These are phyloP conservation scores for Begonia peltatifolia DNA, from an alignment of 306 rosid species.

Conservation along the genomic window DNA sequence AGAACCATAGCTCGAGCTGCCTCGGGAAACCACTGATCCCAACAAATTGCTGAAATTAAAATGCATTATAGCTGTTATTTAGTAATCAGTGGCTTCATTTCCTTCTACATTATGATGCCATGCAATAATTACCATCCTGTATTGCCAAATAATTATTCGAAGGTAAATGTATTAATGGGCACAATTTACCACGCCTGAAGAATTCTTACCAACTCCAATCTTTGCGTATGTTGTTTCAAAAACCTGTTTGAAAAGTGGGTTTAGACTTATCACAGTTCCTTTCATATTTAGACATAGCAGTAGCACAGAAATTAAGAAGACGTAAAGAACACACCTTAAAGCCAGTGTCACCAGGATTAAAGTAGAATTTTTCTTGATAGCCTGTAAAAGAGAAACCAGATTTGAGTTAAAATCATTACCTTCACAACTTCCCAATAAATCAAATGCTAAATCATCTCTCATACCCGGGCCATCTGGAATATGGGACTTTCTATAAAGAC, in stretches of 20 bases:
- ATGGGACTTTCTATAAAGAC: slow-evolving; percentile 90
- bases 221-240: slow-evolving; percentile 78
- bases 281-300: too few species aligned
- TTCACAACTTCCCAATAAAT: neutral
- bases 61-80: slow-evolving; percentile 2
- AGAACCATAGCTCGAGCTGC: slow-evolving; percentile 89
- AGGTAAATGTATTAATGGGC: too few species aligned
- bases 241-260: slow-evolving; percentile 42
- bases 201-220: slow-evolving; percentile 78
- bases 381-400: slow-evolving; percentile 31
- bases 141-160: too few species aligned
- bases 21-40: slow-evolving; percentile 99
- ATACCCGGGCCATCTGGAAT: slow-evolving; percentile 95
- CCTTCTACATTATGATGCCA: neutral
- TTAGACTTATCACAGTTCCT: slow-evolving; percentile 9
- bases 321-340: slow-evolving; percentile 55
- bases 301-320: neutral
- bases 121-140: too few species aligned
- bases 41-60: slow-evolving; percentile 69
- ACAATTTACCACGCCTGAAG: neutral
- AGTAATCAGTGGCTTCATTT: neutral
- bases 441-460: slow-evolving; percentile 5
- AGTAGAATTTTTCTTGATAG: slow-evolving; percentile 94
- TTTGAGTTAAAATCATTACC: neutral
- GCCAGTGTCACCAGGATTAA: slow-evolving; percentile 95